Evolutionary conservation across 108 stramenopile genomes (phyloP).

Genomic region (Skeletonema menzelii): DNA sequence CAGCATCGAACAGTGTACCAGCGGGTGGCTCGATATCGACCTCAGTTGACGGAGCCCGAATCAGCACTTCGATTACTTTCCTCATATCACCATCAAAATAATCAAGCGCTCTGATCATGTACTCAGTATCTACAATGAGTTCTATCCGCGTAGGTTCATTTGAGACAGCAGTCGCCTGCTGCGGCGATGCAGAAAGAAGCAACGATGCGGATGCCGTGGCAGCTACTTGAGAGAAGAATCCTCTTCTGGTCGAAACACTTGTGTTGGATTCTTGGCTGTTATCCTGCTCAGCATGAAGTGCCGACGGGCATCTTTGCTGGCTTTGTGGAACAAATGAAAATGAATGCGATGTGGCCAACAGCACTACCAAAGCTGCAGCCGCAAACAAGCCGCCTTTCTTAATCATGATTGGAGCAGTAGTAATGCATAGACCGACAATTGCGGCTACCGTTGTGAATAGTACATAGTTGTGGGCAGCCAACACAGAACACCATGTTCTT

Average conservation of each 20-base stretch:
- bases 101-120: constrained; percentile 33
- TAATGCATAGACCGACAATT: neutral
- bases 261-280: neutral
- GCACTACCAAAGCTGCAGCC: neutral
- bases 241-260: neutral
- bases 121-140: constrained; percentile 36
- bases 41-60: constrained; percentile 21
- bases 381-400: constrained; percentile 4
- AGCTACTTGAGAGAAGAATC: constrained; percentile 16
- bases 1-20: neutral
- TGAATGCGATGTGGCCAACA: neutral
- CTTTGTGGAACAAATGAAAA: neutral
- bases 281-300: neutral
- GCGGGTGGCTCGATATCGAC: constrained; percentile 36
- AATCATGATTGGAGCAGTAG: neutral
- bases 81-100: constrained; percentile 48
- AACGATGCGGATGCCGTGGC: constrained; percentile 6
- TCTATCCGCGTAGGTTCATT: constrained; percentile 27
- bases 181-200: constrained; percentile 1
- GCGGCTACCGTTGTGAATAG: too few relatives aligned
- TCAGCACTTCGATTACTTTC: constrained; percentile 29
- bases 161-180: neutral
- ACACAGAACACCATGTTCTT: too few relatives aligned
- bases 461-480: too few relatives aligned
- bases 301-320: neutral